Evolutionary conservation across 75 land plant genomes (phyloP), one percentile per base, ranked within the genome.

Genomic region (Cunninghamia lanceolata): DNA sequence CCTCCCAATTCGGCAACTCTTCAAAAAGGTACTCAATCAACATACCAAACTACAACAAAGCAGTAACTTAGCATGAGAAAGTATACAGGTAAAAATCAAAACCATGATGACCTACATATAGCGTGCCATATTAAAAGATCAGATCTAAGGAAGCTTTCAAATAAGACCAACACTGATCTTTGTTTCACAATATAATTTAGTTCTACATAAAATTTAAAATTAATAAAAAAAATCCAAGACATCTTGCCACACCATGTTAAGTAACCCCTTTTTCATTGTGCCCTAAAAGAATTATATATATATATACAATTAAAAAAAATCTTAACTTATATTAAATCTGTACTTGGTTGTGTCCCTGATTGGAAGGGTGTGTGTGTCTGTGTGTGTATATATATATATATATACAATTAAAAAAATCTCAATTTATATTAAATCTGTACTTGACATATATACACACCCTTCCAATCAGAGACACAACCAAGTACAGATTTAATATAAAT

Each of bases 1-100:
- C 94, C 92, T 98, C 97, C 96, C 94, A 96, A 75, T 96, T 91
- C 3, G 99, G 99, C 82, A 94, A 91, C 86, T 94, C 86, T 63
- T 98, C 96, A 88, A 98, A 98, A 0, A 98, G 93, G 54, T 89
- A 93, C 84, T 96, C 94, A 88, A 98, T 98, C 91, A 98, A 80
- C 99, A 98, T 98, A 38, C 99, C 99, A 91, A 98, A 98, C 99
- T 98, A 93, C 84, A 87, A 73, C 70, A 35, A 25, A 79, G n/a
- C 32, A 78, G 43, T 68, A 74, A 52, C 30, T 45, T 63, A 87
- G 28, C n/a, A 32, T 30, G 17, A 83, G 21, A 46, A 83, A 52
- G n/a, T 42, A 28, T 81, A 9, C 50, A 82, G 6, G 46, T 21
- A 54, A 82, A 17, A 25, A 30, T 17, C 32, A 36, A 85, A n/a